Evolutionary conservation across 495 filamentous ascomycete genomes (phyloP), one percentile per base, ranked within the genome.

Genomic region (Aspergillus nanangensis): DNA sequence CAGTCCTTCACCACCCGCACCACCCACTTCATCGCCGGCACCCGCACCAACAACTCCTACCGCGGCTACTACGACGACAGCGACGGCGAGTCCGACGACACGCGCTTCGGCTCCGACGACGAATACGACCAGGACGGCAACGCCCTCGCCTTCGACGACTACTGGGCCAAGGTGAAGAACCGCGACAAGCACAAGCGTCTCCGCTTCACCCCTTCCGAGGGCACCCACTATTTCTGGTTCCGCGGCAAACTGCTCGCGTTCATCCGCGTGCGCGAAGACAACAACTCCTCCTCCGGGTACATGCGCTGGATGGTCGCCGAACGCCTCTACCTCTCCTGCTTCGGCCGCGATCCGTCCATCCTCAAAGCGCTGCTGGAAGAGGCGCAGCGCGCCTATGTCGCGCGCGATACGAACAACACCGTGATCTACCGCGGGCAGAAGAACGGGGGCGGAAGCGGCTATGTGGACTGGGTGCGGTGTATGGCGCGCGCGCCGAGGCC

Each of bases 401-500:
- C 79, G 53, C 74, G 71, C 8, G 83, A 86, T 51, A 71, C 76
- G 29, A 76, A 75, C 46, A 76, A 75, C 57, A 87, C 83, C 0
- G 63, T 86, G 17, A 86, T 86, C 50, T 84, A 86, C 50, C 78
- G 83, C 15, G 82, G 77, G 8, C 57, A 64, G 38, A 49, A 58
- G 22, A 43, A 48, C 23, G 33, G 37, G 11, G 57, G n/a, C n/a
- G n/a, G n/a, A n/a, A n/a, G 67, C 2, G 60, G 61, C 2, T 57
- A 73, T 1, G 67, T 69, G 48, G 64, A 58, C 46, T 93, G 88
- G 88, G 56, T 69, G 19, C 74, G 78, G 46, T 83, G 83, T 18
- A 83, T 85, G 45, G 76, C 79, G 27, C 65, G 87, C n/a, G 79
- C 86, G 0, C 82, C 84, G 1, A 70, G 90, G 19, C 84, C 91